Base-by-base conservation (phyloP, 148 eudicot species). In the Rhododendron henanense region DNA sequence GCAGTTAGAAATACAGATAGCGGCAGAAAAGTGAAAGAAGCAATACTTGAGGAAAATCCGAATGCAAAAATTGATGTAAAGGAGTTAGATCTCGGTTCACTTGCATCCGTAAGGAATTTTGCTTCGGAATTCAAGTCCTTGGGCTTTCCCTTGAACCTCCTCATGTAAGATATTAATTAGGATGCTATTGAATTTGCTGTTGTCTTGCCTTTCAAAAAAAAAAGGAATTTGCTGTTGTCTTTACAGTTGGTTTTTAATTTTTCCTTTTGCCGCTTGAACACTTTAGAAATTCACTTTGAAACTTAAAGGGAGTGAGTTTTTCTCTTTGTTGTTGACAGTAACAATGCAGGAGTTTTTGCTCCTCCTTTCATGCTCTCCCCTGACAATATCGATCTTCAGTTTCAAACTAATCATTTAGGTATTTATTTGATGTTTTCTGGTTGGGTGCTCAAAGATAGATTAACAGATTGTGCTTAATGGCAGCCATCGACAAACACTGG, bases 21-120 rank as follows among this genome's bases (percentile, higher is more conserved):
- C 79, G 98, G 98, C 21, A 86, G n/a, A 85, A 82, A 88, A 81
- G 95, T 94, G 59, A 95, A 88, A 93, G 94, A 92, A 79, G 85
- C 87, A 33, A 92, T 97, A 86, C 88, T 94, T 31, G 84, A 88
- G 85, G 93, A 93, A 85, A 90, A 89, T 63, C 93, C 94, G 6
- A 47, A 87, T 87, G 99, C 98, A 88, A 95, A 92, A 88, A 87
- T 97, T 85, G 98, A 94, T 89, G 93, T 95, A 39, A 92, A 92
- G 95, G 94, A 93, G 90, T 90, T 97, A 88, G 98, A 97, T 90
- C 98, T 97, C 76, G 88, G 95, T 81, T 95, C 99, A 18, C 47
- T 94, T 90, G 94, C 88, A 18, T 94, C 98, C 44, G 94, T 97
- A 13, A 86, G 94, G 80, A 93, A 91, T 81, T 97, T 95, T 89